Percentiles rank a stretch among this genome's conserved stretches.
Conservation (phyloP, 768 basidiomycete species). For the Serpula lacrymans region DNA sequence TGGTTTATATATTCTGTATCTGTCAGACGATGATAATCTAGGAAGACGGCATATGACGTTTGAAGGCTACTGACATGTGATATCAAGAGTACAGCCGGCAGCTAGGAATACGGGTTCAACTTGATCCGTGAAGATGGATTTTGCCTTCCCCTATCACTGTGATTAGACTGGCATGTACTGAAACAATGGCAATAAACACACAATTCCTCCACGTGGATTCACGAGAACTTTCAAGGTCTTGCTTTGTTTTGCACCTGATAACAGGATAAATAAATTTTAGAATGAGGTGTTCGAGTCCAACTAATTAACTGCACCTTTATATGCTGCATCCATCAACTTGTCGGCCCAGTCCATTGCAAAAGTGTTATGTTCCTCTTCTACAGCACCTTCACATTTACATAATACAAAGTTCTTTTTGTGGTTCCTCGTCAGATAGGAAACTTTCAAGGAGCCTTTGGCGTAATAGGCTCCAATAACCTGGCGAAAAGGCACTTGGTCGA, state of each 20-base stretch:
- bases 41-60: not conserved
- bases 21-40: constrained; percentile 21
- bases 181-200: constrained; percentile 32
- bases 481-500: constrained; percentile 34
- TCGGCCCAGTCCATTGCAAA: constrained; percentile 50
- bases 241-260: constrained; percentile 48
- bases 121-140: constrained; percentile 46
- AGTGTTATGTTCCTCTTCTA: constrained; percentile 30
- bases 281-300: not conserved
- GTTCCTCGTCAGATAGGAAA: constrained; percentile 50
- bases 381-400: constrained; percentile 38
- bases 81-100: constrained; percentile 60
- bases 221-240: constrained; percentile 66
- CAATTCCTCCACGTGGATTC: constrained; percentile 79
- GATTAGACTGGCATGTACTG: constrained; percentile 3
- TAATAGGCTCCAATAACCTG: constrained; percentile 56
- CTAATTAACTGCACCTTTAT: constrained; percentile 42
- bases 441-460: constrained; percentile 34
- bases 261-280: constrained; percentile 5
- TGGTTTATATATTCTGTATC: constrained; percentile 65
- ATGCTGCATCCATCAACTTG: constrained; percentile 52
- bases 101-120: constrained; percentile 72
- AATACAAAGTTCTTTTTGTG: constrained; percentile 40
- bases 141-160: constrained; percentile 55
- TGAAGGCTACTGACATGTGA: constrained; percentile 48